Percentiles rank a stretch among this genome's conserved stretches.
Evolutionary conservation across 345 rosid genomes (phyloP).

Genomic region (Trapa incisa): DNA sequence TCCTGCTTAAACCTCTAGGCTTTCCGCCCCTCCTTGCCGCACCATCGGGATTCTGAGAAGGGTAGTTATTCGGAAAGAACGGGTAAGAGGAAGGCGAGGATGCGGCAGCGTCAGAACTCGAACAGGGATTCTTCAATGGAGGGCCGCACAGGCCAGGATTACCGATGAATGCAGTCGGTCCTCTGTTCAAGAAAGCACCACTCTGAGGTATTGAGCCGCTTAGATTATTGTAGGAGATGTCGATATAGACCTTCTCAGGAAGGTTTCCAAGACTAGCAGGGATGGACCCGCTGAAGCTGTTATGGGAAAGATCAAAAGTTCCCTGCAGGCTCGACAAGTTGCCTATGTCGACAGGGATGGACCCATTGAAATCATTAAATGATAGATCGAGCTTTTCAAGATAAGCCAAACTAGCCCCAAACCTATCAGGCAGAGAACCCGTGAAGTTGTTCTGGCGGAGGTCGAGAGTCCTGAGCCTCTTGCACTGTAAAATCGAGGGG

Average conservation of each 20-base stretch:
- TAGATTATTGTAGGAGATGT: constrained; percentile 71
- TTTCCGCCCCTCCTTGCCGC: constrained; percentile 26
- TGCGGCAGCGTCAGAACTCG: constrained; percentile 28
- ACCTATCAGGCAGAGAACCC: constrained; percentile 54
- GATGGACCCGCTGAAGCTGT: constrained; percentile 55
- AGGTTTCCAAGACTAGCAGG: constrained; percentile 76
- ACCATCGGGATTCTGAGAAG: constrained; percentile 28
- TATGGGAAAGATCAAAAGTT: constrained; percentile 91
- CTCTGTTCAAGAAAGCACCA: constrained; percentile 87
- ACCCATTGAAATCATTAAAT: constrained; percentile 59
- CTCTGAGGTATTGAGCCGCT: constrained; percentile 96
- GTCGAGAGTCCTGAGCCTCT: constrained; percentile 57
- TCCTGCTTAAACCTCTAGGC: constrained; percentile 50
- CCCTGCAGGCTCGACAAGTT: constrained; percentile 86
- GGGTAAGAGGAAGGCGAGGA: constrained; percentile 57
- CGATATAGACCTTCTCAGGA: constrained; percentile 92
- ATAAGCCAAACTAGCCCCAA: constrained; percentile 49
- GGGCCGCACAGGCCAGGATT: constrained; percentile 89
- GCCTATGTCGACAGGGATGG: constrained; percentile 62
- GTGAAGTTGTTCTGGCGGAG: constrained; percentile 76
- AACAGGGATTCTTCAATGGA: constrained; percentile 66
- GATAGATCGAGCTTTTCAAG: constrained; percentile 76
- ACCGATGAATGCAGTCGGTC: constrained; percentile 86
- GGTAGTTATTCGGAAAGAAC: constrained; percentile 47
- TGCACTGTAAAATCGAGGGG: constrained; percentile 54